Base-by-base conservation (phyloP, 1,284 basidiomycete genomes). In the Leccinum subatratum region DNA sequence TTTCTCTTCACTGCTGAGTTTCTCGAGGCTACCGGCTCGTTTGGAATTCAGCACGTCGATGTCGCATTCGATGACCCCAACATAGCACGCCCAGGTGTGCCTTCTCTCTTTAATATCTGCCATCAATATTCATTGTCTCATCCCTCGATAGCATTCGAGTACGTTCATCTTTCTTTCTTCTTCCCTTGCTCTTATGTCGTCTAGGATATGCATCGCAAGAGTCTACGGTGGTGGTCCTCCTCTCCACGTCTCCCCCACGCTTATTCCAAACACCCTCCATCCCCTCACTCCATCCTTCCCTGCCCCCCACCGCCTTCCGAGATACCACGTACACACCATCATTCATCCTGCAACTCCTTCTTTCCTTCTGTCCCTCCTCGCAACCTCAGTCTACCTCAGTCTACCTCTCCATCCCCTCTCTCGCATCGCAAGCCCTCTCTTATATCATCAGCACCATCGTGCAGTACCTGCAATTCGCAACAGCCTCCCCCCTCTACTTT, bases 201-300 rank as follows among this genome's bases (percentile, higher is more conserved):
- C 69, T 71, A 95, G 93, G 78, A 81, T 95, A 70, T 94, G 91
- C 74, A 85, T 95, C 63, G 86, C 93, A 9, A 84, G 91, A 54
- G 82, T 95, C 8, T 95, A 95, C 74, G 93, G 93, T 30, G 90
- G 92, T n/a, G 91, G 92, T 0, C 93, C 94, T 6, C 81, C 82
- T 1, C 81, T 95, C 30, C 82, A 88, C 72, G 81, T 94, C 66
- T 83, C 87, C 28, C 82, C 88, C 1, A 79, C 82, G 20, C 78
- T 92, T 51, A 81, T 90, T 62, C 89, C 93, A 3, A 88, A 87
- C 0, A 75, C 87, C 1, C 73, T 81, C 3, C 82, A 88, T 54
- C 93, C 93, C 1, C 83, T 94, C 63, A 92, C 91, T 0, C 83
- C 88, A 0, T 82, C 83, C 8, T 93, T 89, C 72, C 79, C 79